Base-by-base conservation (phyloP, 139 green algal genomes). In the Asterochloris erici region DNA sequence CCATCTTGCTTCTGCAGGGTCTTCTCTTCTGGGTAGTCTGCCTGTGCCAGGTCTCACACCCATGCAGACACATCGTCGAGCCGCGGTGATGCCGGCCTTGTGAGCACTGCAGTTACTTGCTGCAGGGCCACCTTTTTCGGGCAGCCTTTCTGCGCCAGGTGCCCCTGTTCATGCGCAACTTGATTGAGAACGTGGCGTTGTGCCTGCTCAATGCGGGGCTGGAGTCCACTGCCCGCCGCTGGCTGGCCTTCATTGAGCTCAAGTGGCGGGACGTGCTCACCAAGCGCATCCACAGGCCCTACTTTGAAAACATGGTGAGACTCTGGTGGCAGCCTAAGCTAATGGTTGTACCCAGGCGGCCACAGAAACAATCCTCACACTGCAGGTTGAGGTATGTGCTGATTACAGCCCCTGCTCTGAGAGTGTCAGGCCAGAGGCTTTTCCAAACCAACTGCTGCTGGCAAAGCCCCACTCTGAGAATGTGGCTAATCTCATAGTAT, bases 101-200 rank as follows among this genome's bases (percentile, higher is more conserved):
- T 54, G 38, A 54, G 38, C 38, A 54, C 6, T 54, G 4, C 38
- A 54, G 38, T 6, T 10, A 2, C 11, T 66, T 10, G 13, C 17
- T 79, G 73, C 90, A 96, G 88, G 92, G 92, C 15, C 89, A 89
- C 81, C 84, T 96, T 26, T 96, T 96, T 83, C 83, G 87, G 9
- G 84, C 92, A 21, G 91, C 92, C 54, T 95, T 95, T 83, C 81
- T 95, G 79, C 77, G 77, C 23, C 79, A 86, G 27, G 88, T 94
- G 64, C 90, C 91, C 2, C 83, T 91, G 10, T 95, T 95, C 77
- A 47, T 85, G 21, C 85, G 89, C 26, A 87, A 93, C 74, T 79
- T 95, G 16, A 62, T 63, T 21, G 91, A 95, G 84, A 95, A 95
- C 74, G 81, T 95, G 47, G 63, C 78, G 24, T 85, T 94, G 21